phyloP scores from a whole-genome alignment of 164 flowering plant species.

The Hamamelis virginiana region DNA sequence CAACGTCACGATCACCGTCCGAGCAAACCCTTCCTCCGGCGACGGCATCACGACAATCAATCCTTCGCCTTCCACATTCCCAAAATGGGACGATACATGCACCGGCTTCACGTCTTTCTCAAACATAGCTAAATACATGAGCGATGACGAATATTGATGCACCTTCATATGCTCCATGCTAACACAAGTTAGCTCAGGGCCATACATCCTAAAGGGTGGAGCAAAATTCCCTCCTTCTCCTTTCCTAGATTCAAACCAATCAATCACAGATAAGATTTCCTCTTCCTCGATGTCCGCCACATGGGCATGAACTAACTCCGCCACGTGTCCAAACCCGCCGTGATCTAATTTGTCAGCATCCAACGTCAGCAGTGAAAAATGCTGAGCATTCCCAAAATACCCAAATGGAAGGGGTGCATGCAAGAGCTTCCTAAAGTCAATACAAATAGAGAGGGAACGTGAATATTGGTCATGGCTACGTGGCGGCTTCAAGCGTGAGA shows the following conservation, averaged over 20 bases:
- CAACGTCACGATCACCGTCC: constrained; percentile 60
- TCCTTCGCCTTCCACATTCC: constrained; percentile 68
- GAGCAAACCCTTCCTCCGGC: constrained; percentile 54
- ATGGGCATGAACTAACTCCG: constrained; percentile 31
- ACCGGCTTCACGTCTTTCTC: constrained; percentile 46
- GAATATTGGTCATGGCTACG: not conserved
- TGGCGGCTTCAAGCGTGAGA: constrained; percentile 23
- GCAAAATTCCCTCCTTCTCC: constrained; percentile 37
- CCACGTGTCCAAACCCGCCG: constrained; percentile 25
- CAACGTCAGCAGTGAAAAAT: constrained; percentile 44
- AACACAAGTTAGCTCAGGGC: constrained; percentile 63
- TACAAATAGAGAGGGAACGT: constrained; percentile 48
- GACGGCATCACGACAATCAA: constrained; percentile 71
- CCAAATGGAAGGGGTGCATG: constrained; percentile 46
- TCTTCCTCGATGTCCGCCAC: constrained; percentile 34
- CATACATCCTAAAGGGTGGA: constrained; percentile 57
- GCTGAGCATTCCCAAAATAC: constrained; percentile 70
- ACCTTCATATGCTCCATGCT: constrained; percentile 50
- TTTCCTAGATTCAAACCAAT: constrained; percentile 46
- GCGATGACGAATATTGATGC: constrained; percentile 4
- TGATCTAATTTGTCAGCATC: constrained; percentile 11
- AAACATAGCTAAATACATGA: constrained; percentile 38
- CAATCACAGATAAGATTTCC: constrained; percentile 43
- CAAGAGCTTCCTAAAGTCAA: constrained; percentile 49
- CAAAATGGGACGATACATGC: constrained; percentile 60